Evolutionary conservation across 1,284 basidiomycete species (phyloP).

Genomic region (Retiboletus flavoniger): DNA sequence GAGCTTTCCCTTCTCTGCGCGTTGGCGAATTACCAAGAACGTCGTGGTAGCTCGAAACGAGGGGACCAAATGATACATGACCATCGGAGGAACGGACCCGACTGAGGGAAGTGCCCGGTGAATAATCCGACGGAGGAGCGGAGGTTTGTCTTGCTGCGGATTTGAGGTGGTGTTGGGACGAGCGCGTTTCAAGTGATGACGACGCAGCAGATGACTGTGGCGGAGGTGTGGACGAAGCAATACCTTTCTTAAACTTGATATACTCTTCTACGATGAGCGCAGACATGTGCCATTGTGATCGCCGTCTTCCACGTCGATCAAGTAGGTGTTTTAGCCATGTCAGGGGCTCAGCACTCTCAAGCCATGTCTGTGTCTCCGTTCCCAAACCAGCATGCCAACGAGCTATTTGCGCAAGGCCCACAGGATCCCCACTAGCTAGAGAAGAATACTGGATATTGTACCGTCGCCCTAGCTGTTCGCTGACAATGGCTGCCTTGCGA

Average conservation of each 20-base stretch:
- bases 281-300: slow-evolving; percentile 60
- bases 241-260: slow-evolving; percentile 43
- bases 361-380: slow-evolving; percentile 41
- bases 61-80: slow-evolving; percentile 49
- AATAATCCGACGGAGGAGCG: slow-evolving; percentile 36
- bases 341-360: slow-evolving; percentile 64
- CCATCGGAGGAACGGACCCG: slow-evolving; percentile 47
- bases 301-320: slow-evolving; percentile 43
- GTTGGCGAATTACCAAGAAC: slow-evolving; percentile 46
- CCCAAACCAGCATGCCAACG: slow-evolving; percentile 60
- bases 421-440: slow-evolving; percentile 33
- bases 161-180: slow-evolving; percentile 26
- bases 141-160: slow-evolving; percentile 18
- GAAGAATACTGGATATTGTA: slow-evolving; percentile 54
- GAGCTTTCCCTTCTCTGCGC: slow-evolving; percentile 46
- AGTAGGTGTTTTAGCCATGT: slow-evolving; percentile 68
- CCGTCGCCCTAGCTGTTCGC: slow-evolving; percentile 62
- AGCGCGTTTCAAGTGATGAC: slow-evolving; percentile 38
- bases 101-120: slow-evolving; percentile 43
- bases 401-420: slow-evolving; percentile 50
- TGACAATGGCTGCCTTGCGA: slow-evolving; percentile 64
- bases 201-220: slow-evolving; percentile 34
- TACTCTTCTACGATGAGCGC: slow-evolving; percentile 69
- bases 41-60: slow-evolving; percentile 37
- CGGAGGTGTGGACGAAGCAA: slow-evolving; percentile 40